phyloP scores from a whole-genome alignment of 176 grass and related monocot species.

The Aegilops speltoides region DNA sequence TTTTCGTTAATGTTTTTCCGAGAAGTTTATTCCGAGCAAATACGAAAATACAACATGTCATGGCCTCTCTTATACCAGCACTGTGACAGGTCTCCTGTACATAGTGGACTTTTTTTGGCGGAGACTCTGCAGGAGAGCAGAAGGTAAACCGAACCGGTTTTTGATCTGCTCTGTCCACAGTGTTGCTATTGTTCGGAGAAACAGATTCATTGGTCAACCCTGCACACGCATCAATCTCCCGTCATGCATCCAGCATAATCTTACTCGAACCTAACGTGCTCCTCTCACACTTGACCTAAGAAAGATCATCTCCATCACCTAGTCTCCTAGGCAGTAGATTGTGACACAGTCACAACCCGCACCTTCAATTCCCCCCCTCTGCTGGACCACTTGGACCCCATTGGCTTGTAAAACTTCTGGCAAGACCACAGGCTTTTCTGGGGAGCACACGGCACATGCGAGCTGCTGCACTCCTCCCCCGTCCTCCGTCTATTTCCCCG shows the following conservation, averaged over 20 bases:
- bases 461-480: background rate
- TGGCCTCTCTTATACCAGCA: no score
- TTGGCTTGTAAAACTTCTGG: background rate
- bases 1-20: no score
- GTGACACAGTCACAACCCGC: background rate
- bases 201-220: background rate
- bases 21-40: no score
- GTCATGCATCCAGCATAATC: background rate
- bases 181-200: no score
- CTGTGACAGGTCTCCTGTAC: no score
- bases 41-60: no score
- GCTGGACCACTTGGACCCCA: slow-evolving; percentile 11
- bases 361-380: background rate
- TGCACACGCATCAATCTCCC: background rate
- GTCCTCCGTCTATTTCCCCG: background rate
- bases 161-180: background rate
- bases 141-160: no score
- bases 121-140: no score
- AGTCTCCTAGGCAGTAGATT: background rate
- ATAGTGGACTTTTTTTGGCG: no score
- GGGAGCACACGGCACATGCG: slow-evolving; percentile 22
- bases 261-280: background rate
- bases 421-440: background rate
- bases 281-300: background rate
- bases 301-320: background rate